Conservation (phyloP, 805 yeast species). For the Saccharomycopsis selenospora region DNA sequence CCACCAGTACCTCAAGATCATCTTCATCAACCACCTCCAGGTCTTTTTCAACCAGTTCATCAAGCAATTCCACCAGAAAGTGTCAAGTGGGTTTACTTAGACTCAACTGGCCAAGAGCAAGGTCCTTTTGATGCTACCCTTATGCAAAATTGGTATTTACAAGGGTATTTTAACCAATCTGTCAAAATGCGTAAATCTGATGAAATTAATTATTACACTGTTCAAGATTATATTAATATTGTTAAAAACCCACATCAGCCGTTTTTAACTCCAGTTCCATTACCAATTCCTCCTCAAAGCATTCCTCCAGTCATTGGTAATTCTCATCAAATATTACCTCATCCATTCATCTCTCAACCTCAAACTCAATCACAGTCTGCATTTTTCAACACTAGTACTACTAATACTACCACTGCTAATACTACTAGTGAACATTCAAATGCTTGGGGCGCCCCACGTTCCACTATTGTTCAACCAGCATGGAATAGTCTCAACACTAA, state of each 20-base stretch:
- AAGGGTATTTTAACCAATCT: conserved; percentile 49
- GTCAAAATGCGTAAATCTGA: conserved; percentile 53
- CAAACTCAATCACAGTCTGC: conserved; percentile 13
- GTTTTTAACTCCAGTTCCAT: conserved; percentile 42
- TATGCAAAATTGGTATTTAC: conserved; percentile 75
- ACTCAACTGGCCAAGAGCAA: conserved; percentile 61
- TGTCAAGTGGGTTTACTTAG: conserved; percentile 66
- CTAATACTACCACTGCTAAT: background rate
- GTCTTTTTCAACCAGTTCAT: conserved; percentile 18
- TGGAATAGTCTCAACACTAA: conserved; percentile 7
- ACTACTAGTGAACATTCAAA: background rate
- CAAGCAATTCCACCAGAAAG: conserved; percentile 32
- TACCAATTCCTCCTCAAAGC: conserved; percentile 26
- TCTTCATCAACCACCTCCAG: conserved; percentile 10
- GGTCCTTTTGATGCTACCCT: conserved; percentile 71
- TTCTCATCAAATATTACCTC: no score
- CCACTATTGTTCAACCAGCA: conserved; percentile 10
- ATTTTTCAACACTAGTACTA: background rate
- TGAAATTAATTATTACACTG: conserved; percentile 41
- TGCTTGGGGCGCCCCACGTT: conserved; percentile 12
- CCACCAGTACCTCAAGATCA: no score
- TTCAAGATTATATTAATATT: conserved; percentile 45
- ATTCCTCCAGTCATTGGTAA: conserved; percentile 3
- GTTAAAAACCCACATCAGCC: conserved; percentile 50
- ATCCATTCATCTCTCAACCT: conserved; percentile 8